Evolutionary conservation across 2,329 filamentous ascomycete species (phyloP), one percentile per base, ranked within the genome.

Genomic region (Fusarium sublunatum): DNA sequence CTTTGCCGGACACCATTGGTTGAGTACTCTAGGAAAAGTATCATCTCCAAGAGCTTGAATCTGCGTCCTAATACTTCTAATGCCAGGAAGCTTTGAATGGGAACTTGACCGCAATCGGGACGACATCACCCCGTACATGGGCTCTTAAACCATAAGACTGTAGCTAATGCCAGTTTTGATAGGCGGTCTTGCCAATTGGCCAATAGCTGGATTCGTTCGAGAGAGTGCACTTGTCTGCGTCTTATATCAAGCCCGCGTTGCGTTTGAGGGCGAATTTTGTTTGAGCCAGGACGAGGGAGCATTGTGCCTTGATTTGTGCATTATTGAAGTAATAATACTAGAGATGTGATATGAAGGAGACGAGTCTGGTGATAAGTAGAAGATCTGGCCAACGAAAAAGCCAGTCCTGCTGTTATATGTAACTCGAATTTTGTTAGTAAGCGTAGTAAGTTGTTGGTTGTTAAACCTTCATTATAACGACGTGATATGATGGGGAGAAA

Each of bases 401-500:
- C 32, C 12, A 26, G 22, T 11, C 40, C 8, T 39, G 25, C 28
- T 19, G 19, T 15, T 10, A 15, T 24, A 34, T 55, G 19, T 25
- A 61, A 43, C 42, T 61, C n/a, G 31, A 34, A 11, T 40, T 13
- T 28, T 38, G 38, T 58, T 28, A 22, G 10, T 26, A 38, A 34
- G 39, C 31, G 38, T 28, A 48, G 48, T 34, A 48, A 32, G 29
- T 6, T 34, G 19, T 28, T 28, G 28, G 19, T 15, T 25, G 10
- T n/a, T 12, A 29, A 35, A 15, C 9, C 12, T 9, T n/a, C 40
- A n/a, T 6, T 11, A 15, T 10, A 7, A 11, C 11, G 11, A 9
- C 22, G 8, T 2, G 5, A 13, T 26, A 13, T 6, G 12, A 13
- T 35, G 8, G 6, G 5, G 8, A 1, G 7, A 7, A 13, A 5